Percentiles rank a stretch among this genome's conserved stretches.
Conservation (phyloP, 176 grass and related monocot species). For the Eragrostis nindensis region DNA sequence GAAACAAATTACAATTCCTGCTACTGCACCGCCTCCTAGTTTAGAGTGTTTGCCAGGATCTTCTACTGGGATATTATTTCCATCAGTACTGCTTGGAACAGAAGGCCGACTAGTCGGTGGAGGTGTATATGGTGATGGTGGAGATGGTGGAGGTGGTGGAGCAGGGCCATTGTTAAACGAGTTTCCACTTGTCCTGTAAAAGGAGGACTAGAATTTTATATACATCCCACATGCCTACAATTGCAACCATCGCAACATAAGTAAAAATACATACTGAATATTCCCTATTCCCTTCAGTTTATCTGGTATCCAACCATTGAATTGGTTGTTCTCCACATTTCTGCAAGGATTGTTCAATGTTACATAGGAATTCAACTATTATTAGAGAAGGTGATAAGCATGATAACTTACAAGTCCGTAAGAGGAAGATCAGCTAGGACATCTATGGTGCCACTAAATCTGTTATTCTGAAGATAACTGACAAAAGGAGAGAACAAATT, state of each 20-base stretch:
- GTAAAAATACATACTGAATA: constrained; percentile 65
- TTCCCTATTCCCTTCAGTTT: constrained; percentile 71
- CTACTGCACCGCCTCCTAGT: constrained; percentile 68
- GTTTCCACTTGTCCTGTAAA: constrained; percentile 72
- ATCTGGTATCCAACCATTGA: constrained; percentile 92
- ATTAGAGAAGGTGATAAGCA: neutral
- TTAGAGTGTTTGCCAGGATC: constrained; percentile 52
- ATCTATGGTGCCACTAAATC: constrained; percentile 82
- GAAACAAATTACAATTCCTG: constrained; percentile 88
- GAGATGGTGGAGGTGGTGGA: constrained; percentile 74
- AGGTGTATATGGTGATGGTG: constrained; percentile 38
- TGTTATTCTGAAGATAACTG: constrained; percentile 95
- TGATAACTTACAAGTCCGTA: constrained; percentile 71
- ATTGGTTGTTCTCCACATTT: constrained; percentile 88
- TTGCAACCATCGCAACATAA: neutral
- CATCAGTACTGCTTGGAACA: constrained; percentile 30
- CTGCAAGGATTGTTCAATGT: constrained; percentile 49
- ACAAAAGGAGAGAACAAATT: constrained; percentile 23
- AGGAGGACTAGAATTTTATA: constrained; percentile 33
- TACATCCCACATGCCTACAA: constrained; percentile 27
- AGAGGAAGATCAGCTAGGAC: constrained; percentile 82
- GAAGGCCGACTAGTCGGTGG: constrained; percentile 34
- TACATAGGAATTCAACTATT: constrained; percentile 12
- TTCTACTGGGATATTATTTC: constrained; percentile 22
- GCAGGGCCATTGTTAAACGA: constrained; percentile 66